These are phyloP conservation scores for Monosporascus sp. DNA, from an alignment of 2,329 filamentous ascomycete genomes.

Conservation along the genomic window DNA sequence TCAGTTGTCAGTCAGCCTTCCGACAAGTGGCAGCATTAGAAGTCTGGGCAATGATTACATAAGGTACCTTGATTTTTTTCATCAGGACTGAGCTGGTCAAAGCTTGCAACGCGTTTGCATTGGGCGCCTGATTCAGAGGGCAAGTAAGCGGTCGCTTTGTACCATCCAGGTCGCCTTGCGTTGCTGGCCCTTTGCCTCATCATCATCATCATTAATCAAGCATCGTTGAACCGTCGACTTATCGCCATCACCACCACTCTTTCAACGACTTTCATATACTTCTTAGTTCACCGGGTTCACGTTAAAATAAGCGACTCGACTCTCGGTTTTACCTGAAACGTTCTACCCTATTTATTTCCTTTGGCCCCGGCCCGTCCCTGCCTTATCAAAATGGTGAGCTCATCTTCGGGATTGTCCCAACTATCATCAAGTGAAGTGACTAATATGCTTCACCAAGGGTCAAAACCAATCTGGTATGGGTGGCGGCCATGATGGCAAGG, in stretches of 20 bases:
- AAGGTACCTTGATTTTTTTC: neutral
- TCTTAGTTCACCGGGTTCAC: neutral
- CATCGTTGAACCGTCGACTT: neutral
- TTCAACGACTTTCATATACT: neutral
- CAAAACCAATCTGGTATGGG: slow-evolving; percentile 86
- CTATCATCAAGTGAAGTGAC: neutral
- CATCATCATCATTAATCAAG: neutral
- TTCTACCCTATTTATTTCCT: neutral
- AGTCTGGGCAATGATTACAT: neutral
- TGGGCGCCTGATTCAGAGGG: neutral
- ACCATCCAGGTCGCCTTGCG: neutral
- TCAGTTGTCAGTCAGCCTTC: no score
- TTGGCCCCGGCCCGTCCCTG: slow-evolving; percentile 10
- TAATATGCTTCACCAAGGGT: slow-evolving; percentile 47
- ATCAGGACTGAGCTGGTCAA: neutral
- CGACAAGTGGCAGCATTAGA: no score
- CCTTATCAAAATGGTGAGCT: slow-evolving; percentile 22
- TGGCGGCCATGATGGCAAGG: slow-evolving; percentile 69
- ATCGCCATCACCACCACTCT: neutral
- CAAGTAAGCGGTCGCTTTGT: neutral
- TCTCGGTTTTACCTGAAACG: neutral
- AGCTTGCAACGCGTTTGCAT: neutral
- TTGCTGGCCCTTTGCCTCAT: neutral
- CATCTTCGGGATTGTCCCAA: neutral
- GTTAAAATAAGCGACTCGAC: neutral